Evolutionary conservation across 2,329 filamentous ascomycete genomes (phyloP).

Genomic region (Allantophomopsis cytisporea): DNA sequence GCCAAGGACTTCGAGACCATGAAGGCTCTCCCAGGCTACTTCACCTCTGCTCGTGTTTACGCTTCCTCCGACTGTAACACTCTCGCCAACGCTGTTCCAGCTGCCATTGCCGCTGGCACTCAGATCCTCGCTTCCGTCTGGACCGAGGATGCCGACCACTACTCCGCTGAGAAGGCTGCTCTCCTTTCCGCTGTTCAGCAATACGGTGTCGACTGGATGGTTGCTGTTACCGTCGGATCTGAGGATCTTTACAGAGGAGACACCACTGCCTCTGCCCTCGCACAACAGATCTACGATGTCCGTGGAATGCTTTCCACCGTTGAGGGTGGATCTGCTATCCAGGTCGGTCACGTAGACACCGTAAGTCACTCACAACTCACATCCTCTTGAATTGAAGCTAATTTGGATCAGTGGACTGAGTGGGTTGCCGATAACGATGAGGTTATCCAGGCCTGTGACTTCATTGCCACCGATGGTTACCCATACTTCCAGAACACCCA

Average conservation of each 20-base stretch:
- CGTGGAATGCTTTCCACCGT: constrained; percentile 34
- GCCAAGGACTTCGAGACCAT: constrained; percentile 48
- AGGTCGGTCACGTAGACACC: constrained; percentile 56
- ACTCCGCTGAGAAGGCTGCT: constrained; percentile 44
- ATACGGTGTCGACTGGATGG: constrained; percentile 44
- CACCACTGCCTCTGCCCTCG: constrained; percentile 23
- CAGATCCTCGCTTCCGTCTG: constrained; percentile 52
- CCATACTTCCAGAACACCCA: constrained; percentile 49
- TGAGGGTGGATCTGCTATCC: constrained; percentile 30
- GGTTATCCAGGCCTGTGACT: constrained; percentile 50
- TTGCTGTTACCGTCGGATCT: constrained; percentile 51
- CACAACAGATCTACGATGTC: constrained; percentile 33
- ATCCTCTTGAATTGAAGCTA: no score
- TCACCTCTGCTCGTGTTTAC: constrained; percentile 49
- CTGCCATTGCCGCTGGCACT: constrained; percentile 46
- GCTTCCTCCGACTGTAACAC: constrained; percentile 37
- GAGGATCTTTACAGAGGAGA: constrained; percentile 52
- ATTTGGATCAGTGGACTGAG: constrained; percentile 31
- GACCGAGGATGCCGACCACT: constrained; percentile 40
- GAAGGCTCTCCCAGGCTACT: constrained; percentile 31
- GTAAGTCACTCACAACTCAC: no score
- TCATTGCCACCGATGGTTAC: constrained; percentile 51
- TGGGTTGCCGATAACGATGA: constrained; percentile 44
- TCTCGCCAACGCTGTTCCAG: constrained; percentile 33
- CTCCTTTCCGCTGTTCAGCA: constrained; percentile 39